Base-by-base conservation (phyloP, 1,284 basidiomycete species). In the Serendipita sp. region DNA sequence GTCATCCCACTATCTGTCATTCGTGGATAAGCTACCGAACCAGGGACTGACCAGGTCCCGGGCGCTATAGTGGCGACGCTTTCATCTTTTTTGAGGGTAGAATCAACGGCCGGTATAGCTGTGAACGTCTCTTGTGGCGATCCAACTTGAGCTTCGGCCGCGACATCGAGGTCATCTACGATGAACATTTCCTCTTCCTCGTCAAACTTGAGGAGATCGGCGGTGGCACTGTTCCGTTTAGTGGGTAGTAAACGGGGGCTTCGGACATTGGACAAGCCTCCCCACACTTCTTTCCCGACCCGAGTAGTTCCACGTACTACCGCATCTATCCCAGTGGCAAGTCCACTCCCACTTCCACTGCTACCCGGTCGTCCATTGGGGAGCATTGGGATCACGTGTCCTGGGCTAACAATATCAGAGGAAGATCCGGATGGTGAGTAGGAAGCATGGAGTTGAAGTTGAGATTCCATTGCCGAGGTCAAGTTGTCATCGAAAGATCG, bases 1-100 rank as follows among this genome's bases (percentile, higher is more conserved):
- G 53, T 58, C 53, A 58, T 26, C 10, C 53, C 53, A 58, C 53
- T 58, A 32, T 58, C 53, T n/a, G 53, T 58, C 53, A 58, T 58
- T 32, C n/a, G 15, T 29, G 53, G 15, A 26, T 26, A 58, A 1
- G 17, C 45, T 8, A 22, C 17, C 29, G 17, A 17, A 5, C 17
- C n/a, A 17, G 45, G 45, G 15, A 8, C 5, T 49, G 15, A 17
- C 45, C 45, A 49, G 5, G 15, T 29, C 17, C 45, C 45, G 6
- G 45, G 45, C 8, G 17, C 45, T 5, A 49, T 49, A 22, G 45
- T 49, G 45, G 45, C 15, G 5, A 49, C 1, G 3, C 45, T 49
- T 15, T 49, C 45, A 6, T 49, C 45, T 8, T 49, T 17, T 2
- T n/a, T 49, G 35, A 38, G 35, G 12, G 35, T 38, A 38, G 35